Conservation (phyloP, 208 protist species). For the Vickermania ingenoplastis region DNA sequence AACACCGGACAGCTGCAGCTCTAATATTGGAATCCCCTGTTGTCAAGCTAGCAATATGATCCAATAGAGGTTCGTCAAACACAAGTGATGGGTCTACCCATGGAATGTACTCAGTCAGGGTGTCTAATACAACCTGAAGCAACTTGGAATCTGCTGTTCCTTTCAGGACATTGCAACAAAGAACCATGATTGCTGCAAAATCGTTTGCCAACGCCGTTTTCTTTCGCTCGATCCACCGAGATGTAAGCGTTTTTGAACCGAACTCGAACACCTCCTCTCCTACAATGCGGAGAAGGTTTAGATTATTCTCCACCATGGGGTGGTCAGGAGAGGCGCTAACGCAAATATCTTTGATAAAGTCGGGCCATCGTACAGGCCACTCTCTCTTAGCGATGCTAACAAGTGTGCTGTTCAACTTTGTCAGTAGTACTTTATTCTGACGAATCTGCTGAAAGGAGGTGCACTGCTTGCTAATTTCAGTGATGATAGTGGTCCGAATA, state of each 20-base stretch:
- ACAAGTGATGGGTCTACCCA: constrained; percentile 73
- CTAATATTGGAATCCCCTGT: constrained; percentile 33
- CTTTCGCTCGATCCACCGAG: constrained; percentile 91
- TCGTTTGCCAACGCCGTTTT: constrained; percentile 93
- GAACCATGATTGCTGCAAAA: constrained; percentile 92
- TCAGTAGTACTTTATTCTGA: constrained; percentile 57
- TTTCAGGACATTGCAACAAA: constrained; percentile 79
- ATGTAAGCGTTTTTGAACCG: constrained; percentile 94
- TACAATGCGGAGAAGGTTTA: constrained; percentile 94
- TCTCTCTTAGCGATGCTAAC: constrained; percentile 97
- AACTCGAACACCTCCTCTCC: constrained; percentile 98
- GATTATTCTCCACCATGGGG: constrained; percentile 97
- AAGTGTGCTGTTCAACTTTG: constrained; percentile 86
- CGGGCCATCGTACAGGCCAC: constrained; percentile 97
- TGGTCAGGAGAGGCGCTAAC: constrained; percentile 85
- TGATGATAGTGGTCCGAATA: constrained; percentile 95
- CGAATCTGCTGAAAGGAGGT: constrained; percentile 42
- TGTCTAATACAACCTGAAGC: constrained; percentile 64
- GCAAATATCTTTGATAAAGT: constrained; percentile 97
- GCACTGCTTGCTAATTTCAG: constrained; percentile 88
- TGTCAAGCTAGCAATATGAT: constrained; percentile 31
- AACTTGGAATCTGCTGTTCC: constrained; percentile 33
- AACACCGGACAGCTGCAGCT: constrained; percentile 38
- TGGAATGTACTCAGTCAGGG: constrained; percentile 72
- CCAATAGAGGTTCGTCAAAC: constrained; percentile 53